phyloP scores from a whole-genome alignment of 2,329 filamentous ascomycete species.

The Fusarium sp. region DNA sequence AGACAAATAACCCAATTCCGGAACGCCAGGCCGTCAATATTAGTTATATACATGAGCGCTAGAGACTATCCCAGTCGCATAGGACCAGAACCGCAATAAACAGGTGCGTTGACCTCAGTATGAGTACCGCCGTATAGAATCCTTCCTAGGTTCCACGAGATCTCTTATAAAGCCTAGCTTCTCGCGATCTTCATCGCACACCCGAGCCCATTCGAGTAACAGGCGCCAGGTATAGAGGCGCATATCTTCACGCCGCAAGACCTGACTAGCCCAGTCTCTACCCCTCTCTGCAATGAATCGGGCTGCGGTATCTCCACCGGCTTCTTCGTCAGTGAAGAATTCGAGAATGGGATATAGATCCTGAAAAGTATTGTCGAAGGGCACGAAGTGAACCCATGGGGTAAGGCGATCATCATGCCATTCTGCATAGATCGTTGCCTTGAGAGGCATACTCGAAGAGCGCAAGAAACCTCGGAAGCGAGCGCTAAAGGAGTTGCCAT shows the following conservation, averaged over 20 bases:
- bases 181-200: conserved; percentile 60
- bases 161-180: conserved; percentile 60
- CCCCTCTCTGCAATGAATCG: conserved; percentile 69
- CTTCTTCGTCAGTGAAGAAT: conserved; percentile 69
- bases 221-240: conserved; percentile 73
- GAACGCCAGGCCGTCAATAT: conserved; percentile 46
- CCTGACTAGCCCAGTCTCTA: conserved; percentile 70
- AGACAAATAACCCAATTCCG: conserved; percentile 33
- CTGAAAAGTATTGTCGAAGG: conserved; percentile 75
- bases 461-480: conserved; percentile 73
- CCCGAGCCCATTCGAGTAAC: conserved; percentile 67
- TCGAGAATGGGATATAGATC: conserved; percentile 75
- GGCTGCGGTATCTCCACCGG: conserved; percentile 65
- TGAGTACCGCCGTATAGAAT: conserved; percentile 26
- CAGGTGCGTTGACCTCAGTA: conserved; percentile 9
- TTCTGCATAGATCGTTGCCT: conserved; percentile 78
- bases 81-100: conserved; percentile 21
- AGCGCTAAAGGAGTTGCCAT: conserved; percentile 74
- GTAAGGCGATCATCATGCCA: conserved; percentile 79
- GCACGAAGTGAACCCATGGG: conserved; percentile 79
- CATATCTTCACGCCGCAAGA: conserved; percentile 74
- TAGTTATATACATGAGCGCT: conserved; percentile 39
- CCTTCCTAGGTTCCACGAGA: conserved; percentile 45
- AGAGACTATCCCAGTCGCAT: not conserved
- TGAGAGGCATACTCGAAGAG: conserved; percentile 74